These are phyloP conservation scores for Dichotomocladium elegans DNA, from an alignment of 371 early-diverging fungal species.

Conservation along the genomic window DNA sequence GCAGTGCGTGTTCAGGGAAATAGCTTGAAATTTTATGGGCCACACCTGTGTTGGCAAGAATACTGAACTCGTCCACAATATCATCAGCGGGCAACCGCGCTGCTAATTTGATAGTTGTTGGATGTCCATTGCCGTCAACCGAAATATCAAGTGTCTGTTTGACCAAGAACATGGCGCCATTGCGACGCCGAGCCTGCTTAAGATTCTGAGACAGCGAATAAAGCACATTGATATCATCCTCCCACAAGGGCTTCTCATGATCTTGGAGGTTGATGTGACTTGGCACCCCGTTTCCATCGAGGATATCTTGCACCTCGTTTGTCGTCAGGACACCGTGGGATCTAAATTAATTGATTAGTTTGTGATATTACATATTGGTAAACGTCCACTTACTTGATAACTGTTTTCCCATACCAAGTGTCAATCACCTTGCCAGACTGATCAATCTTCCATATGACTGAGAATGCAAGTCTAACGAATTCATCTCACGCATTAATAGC, in stretches of 20 bases:
- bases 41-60: slow-evolving; percentile 89
- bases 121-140: slow-evolving; percentile 18
- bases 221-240: slow-evolving; percentile 94
- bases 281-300: slow-evolving; percentile 49
- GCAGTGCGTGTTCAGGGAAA: slow-evolving; percentile 84
- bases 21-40: slow-evolving; percentile 78
- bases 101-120: slow-evolving; percentile 57
- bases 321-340: slow-evolving; percentile 68
- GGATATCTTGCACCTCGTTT: slow-evolving; percentile 78
- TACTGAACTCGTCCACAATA: slow-evolving; percentile 93
- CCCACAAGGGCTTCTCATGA: slow-evolving; percentile 66
- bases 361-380: background rate
- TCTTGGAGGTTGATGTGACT: slow-evolving; percentile 8
- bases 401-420: slow-evolving; percentile 66
- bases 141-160: slow-evolving; percentile 7
- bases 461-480: slow-evolving; percentile 68
- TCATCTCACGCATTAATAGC: too few species aligned
- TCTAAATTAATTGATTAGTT: slow-evolving; percentile 5
- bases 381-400: slow-evolving; percentile 61
- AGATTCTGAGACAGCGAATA: slow-evolving; percentile 83
- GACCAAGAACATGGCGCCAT: slow-evolving; percentile 16
- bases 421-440: slow-evolving; percentile 55
- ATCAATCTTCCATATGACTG: slow-evolving; percentile 82
- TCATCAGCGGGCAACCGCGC: slow-evolving; percentile 83
- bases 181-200: slow-evolving; percentile 8